Percentiles rank a stretch among this genome's conserved stretches.
Conservation (phyloP, 2,329 filamentous ascomycete species). For the Pseudogymnoascus destructans region DNA sequence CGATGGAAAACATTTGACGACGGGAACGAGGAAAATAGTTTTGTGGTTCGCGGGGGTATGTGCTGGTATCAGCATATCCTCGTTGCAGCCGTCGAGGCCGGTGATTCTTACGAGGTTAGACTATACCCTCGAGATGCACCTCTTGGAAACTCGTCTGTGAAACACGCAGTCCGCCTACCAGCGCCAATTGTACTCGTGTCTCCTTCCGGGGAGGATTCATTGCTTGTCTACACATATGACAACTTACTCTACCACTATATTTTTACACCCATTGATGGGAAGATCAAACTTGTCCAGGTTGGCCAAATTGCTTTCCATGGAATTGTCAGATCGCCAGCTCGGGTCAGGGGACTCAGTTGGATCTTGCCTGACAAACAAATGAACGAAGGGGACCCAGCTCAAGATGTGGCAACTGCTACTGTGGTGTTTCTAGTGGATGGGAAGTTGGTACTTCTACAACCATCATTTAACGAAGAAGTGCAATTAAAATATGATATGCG, state of each 20-base stretch:
- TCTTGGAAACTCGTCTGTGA: conserved; percentile 57
- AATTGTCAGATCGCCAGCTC: conserved; percentile 82
- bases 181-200: conserved; percentile 84
- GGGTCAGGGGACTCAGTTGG: conserved; percentile 91
- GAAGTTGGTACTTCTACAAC: conserved; percentile 84
- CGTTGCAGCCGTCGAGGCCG: conserved; percentile 82
- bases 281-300: conserved; percentile 75
- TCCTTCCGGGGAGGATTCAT: conserved; percentile 80
- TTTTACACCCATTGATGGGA: conserved; percentile 56
- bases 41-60: conserved; percentile 89
- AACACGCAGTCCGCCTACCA: conserved; percentile 66
- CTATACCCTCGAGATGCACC: conserved; percentile 79
- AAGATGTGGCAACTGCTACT: conserved; percentile 86
- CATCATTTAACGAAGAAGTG: conserved; percentile 67
- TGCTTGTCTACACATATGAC: conserved; percentile 93
- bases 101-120: conserved; percentile 71
- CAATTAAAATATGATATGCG: conserved; percentile 97
- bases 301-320: conserved; percentile 96
- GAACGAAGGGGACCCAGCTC: conserved; percentile 80
- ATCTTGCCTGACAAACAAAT: conserved; percentile 84
- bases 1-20: conserved; percentile 92
- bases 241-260: conserved; percentile 93
- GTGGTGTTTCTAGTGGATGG: conserved; percentile 95
- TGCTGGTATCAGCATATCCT: conserved; percentile 97
- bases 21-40: conserved; percentile 70